phyloP scores from a whole-genome alignment of 2,329 filamentous ascomycete species.

The Neodidymelliopsis sp. region DNA sequence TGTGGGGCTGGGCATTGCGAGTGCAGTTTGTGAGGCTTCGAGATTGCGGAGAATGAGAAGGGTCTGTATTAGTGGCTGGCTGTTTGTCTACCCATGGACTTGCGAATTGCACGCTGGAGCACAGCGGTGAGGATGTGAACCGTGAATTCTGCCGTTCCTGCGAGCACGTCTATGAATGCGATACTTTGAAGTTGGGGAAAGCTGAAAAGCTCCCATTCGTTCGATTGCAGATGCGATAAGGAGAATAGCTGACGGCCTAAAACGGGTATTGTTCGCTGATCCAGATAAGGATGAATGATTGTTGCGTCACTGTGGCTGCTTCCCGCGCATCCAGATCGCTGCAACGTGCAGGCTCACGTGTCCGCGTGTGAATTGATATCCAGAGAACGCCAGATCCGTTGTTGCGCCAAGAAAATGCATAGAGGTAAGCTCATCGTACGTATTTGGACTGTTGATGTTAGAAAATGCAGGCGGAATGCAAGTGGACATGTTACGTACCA shows the following conservation, averaged over 20 bases:
- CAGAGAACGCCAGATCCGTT: constrained; percentile 23
- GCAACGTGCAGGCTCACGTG: constrained; percentile 35
- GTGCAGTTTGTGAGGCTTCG: not conserved
- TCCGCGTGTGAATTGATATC: constrained; percentile 19
- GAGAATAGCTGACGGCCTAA: constrained; percentile 33
- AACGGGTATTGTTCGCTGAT: constrained; percentile 38
- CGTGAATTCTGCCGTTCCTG: not conserved
- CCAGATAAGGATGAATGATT: constrained; percentile 40
- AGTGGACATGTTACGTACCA: constrained; percentile 61
- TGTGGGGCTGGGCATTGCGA: constrained; percentile 3
- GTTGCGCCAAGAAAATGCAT: constrained; percentile 12
- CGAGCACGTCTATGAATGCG: not conserved
- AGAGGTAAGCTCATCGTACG: constrained; percentile 42
- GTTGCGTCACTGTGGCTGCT: constrained; percentile 34
- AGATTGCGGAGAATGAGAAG: not conserved
- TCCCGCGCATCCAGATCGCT: constrained; percentile 22
- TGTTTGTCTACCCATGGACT: too few relatives aligned
- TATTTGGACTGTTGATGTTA: constrained; percentile 45
- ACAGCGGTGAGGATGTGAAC: too few relatives aligned
- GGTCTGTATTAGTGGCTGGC: too few relatives aligned
- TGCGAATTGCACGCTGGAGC: too few relatives aligned
- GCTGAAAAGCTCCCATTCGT: constrained; percentile 17
- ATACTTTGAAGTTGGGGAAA: constrained; percentile 3
- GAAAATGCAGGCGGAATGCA: not conserved
- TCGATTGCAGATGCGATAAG: constrained; percentile 23